These are phyloP conservation scores for Sambucus nigra DNA, from an alignment of 129 eudicot species.

Conservation along the genomic window DNA sequence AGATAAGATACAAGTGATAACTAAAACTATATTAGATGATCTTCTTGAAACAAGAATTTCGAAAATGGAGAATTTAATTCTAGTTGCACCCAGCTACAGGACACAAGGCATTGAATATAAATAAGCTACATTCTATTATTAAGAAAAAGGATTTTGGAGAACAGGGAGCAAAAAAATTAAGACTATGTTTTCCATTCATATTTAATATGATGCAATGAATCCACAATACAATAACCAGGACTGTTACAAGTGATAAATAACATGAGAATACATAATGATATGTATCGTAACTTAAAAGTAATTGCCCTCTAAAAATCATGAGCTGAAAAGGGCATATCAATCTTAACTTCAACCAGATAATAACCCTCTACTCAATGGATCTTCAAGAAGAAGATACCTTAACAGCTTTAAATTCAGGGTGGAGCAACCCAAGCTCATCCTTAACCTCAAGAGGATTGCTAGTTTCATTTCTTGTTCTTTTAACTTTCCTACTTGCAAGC, in stretches of 20 bases:
- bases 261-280: slow-evolving; percentile 12
- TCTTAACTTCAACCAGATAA: slow-evolving; percentile 6
- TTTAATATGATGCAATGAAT: not conserved
- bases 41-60: too few species aligned
- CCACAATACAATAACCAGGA: slow-evolving; percentile 9
- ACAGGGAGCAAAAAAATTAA: too few species aligned
- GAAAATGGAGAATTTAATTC: too few species aligned
- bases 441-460: slow-evolving; percentile 61
- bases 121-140: too few species aligned
- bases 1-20: too few species aligned
- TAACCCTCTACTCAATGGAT: not conserved
- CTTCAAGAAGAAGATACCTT: slow-evolving; percentile 54
- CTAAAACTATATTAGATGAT: too few species aligned
- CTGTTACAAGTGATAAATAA: slow-evolving; percentile 8
- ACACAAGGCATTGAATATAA: too few species aligned
- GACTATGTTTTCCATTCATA: too few species aligned
- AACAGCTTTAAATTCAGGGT: slow-evolving; percentile 65
- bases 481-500: slow-evolving; percentile 60
- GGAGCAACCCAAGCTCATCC: slow-evolving; percentile 73
- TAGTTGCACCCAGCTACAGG: too few species aligned
- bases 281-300: slow-evolving; percentile 1
- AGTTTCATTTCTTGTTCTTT: slow-evolving; percentile 51
- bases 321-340: slow-evolving; percentile 2
- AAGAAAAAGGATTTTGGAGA: too few species aligned
- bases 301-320: slow-evolving; percentile 7